phyloP scores from a whole-genome alignment of 768 basidiomycete genomes.

The Boletus edulis region DNA sequence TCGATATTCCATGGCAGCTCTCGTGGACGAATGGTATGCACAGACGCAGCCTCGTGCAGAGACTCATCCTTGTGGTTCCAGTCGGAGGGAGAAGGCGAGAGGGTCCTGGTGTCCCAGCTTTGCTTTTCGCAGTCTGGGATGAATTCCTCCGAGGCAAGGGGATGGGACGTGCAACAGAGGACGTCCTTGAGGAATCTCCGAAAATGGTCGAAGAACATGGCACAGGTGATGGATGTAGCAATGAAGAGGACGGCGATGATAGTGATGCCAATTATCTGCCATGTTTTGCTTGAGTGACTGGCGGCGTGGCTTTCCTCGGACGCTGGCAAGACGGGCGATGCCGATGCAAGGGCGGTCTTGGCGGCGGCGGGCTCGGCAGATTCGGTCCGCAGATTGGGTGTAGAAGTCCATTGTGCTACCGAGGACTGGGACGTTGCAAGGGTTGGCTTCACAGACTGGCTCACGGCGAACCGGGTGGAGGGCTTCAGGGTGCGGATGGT shows the following conservation, averaged over 20 bases:
- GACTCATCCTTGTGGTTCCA: neutral
- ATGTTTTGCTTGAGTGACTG: constrained; percentile 47
- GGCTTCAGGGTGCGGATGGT: neutral
- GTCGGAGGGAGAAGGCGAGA: constrained; percentile 2
- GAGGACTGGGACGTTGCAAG: neutral
- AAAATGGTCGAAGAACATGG: constrained; percentile 73
- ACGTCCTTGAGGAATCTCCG: constrained; percentile 57
- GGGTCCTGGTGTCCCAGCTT: constrained; percentile 46
- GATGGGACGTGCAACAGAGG: constrained; percentile 37
- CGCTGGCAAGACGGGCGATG: neutral
- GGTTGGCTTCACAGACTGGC: neutral
- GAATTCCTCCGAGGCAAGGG: constrained; percentile 48
- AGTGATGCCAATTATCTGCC: constrained; percentile 70
- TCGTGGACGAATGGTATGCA: constrained; percentile 9
- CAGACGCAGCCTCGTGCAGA: neutral
- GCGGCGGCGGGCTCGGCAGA: neutral
- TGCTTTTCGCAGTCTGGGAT: constrained; percentile 63
- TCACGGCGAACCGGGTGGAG: neutral
- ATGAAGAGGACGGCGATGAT: constrained; percentile 62
- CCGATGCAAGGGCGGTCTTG: constrained; percentile 2
- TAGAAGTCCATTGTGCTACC: neutral
- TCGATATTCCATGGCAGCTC: constrained; percentile 26
- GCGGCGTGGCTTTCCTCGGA: constrained; percentile 17
- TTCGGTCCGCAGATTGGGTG: neutral
- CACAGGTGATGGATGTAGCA: constrained; percentile 50